Percentiles rank a stretch among this genome's conserved stretches.
Conservation (phyloP, 2,329 filamentous ascomycete genomes). For the Beauveria pseudobassiana region DNA sequence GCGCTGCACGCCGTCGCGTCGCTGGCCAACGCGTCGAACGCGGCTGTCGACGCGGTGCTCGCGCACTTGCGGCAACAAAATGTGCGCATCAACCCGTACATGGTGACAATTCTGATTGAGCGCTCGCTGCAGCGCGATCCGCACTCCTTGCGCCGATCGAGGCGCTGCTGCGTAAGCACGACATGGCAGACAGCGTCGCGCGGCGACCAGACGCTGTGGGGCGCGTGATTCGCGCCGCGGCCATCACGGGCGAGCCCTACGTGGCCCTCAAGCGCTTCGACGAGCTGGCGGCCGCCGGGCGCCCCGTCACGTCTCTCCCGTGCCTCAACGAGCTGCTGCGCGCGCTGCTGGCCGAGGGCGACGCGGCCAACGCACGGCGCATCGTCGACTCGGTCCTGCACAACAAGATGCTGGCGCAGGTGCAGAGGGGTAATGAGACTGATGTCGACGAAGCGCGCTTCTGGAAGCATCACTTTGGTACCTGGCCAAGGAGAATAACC, state of each 20-base stretch:
- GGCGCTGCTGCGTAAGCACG: conserved; percentile 49
- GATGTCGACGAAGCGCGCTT: conserved; percentile 23
- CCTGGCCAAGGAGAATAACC: conserved; percentile 32
- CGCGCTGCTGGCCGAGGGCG: conserved; percentile 20
- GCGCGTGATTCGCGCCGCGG: conserved; percentile 61
- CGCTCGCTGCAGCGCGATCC: conserved; percentile 54
- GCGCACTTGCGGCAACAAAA: conserved; percentile 50
- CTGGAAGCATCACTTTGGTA: conserved; percentile 44
- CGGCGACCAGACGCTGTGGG: conserved; percentile 60
- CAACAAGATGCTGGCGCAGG: conserved; percentile 18
- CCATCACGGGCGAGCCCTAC: conserved; percentile 40
- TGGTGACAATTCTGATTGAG: conserved; percentile 67
- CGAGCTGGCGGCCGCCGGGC: conserved; percentile 30
- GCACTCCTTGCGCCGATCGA: conserved; percentile 52
- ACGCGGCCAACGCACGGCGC: conserved; percentile 22
- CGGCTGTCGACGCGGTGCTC: conserved; percentile 53
- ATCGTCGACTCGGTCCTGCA: conserved; percentile 26
- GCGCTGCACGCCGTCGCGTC: conserved; percentile 50
- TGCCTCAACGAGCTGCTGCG: conserved; percentile 37
- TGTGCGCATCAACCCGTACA: conserved; percentile 51
- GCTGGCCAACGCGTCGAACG: conserved; percentile 30
- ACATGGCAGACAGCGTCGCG: conserved; percentile 28
- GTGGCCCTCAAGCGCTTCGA: conserved; percentile 43
- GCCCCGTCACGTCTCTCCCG: conserved; percentile 33
- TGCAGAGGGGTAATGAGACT: conserved; percentile 14